Base-by-base conservation (phyloP, 257 asterid genomes). In the Solanum chiquidenum region DNA sequence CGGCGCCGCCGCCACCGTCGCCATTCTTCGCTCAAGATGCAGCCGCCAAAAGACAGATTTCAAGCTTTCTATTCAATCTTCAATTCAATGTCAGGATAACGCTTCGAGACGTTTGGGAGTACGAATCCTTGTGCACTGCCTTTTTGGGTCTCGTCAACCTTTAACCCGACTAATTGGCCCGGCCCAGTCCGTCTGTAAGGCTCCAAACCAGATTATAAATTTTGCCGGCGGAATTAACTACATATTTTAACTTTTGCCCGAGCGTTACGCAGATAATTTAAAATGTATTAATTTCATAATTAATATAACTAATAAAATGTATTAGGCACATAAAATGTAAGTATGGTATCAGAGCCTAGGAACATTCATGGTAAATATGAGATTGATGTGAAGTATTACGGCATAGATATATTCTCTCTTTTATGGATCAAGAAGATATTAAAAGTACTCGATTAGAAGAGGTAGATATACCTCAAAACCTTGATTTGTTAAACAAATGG, bases 1-100 rank as follows among this genome's bases (percentile, higher is more conserved):
- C 40, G 95, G 97, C 85, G 90, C 87, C 85, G 83, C 93, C 44
- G 90, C 91, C 33, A 93, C 84, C 83, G 88, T 91, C 71, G 90
- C 91, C 98, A 94, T 94, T 52, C 33, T 73, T 35, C 49, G 6
- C 49, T 73, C 3, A 35, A 37, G 16, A 23, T 83, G 62, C 35
- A 69, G 14, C 74, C 12, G 69, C 20, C 73, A 60, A 60, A 31
- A 71, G 79, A 72, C 79, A 72, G 40, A 33, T 72, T 72, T 72
- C 79, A 33, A 74, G 83, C 25, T 20, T 35, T 37, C 52, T 74
- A 7, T 23, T 75, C 83, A 75, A 75, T 75, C 55, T 74, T 35
- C 83, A 74, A 74, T 23, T 35, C 83, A 35, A 74, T 23, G 83
- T 75, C 34, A n/a, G 83, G 83, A 76, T 76, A 76, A 76, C 33